Conservation (phyloP, 257 asterid species). For the Echites panduratus region DNA sequence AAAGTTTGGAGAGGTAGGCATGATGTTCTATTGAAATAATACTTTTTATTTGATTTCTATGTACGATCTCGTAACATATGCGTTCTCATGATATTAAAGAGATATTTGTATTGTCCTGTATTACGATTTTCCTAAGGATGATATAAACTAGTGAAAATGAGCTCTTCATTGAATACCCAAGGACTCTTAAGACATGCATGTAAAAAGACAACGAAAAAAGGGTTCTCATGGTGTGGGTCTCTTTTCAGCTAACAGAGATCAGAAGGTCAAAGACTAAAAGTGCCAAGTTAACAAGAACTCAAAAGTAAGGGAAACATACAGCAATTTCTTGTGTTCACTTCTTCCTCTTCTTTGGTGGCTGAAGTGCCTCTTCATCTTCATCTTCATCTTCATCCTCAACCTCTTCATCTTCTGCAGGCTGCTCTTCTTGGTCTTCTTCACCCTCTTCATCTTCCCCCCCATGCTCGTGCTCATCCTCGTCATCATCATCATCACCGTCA, state of each 20-base stretch:
- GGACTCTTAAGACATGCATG: conserved; percentile 14
- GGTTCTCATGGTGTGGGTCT: background rate
- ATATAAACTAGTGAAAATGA: background rate
- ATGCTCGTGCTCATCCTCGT: conserved; percentile 20
- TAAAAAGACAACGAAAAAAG: conserved; percentile 3
- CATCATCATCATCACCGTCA: conserved; percentile 14
- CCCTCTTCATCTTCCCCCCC: conserved; percentile 20
- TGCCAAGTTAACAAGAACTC: background rate
- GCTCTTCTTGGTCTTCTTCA: conserved; percentile 35
- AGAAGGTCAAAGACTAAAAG: conserved; percentile 14
- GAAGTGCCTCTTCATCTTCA: conserved; percentile 64
- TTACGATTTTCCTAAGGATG: too few relatives aligned
- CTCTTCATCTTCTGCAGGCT: conserved; percentile 26
- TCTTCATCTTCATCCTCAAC: conserved; percentile 51
- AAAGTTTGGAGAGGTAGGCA: too few relatives aligned
- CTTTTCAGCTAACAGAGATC: conserved; percentile 17
- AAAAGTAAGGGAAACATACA: background rate
- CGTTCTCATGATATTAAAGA: too few relatives aligned
- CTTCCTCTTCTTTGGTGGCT: conserved; percentile 84
- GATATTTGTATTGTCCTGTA: too few relatives aligned
- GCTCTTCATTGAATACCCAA: background rate
- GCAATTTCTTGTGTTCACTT: conserved; percentile 32
- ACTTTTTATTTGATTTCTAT: too few relatives aligned
- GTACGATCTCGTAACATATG: too few relatives aligned
- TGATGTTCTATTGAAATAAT: too few relatives aligned